Conservation (phyloP, 768 basidiomycete species). For the Albatrellus ellisii region DNA sequence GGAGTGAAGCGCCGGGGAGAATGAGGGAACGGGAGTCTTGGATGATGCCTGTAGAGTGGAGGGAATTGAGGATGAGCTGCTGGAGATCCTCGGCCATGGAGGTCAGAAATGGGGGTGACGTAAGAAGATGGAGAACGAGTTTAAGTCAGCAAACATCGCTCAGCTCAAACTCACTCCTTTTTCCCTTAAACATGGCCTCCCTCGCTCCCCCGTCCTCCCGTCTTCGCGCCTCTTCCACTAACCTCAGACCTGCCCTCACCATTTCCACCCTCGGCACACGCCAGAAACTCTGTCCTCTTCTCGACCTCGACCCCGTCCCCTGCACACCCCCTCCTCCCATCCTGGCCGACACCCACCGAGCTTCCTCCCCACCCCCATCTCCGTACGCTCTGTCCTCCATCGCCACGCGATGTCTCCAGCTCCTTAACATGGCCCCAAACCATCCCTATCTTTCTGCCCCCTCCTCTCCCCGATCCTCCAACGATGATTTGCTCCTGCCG, state of each 20-base stretch:
- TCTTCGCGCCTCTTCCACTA: slow-evolving; percentile 47
- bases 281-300: slow-evolving; percentile 18
- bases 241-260: slow-evolving; percentile 38
- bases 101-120: neutral
- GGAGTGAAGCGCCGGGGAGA: slow-evolving; percentile 46
- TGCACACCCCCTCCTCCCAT: slow-evolving; percentile 14
- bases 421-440: slow-evolving; percentile 7
- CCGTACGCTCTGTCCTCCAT: slow-evolving; percentile 12
- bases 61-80: slow-evolving; percentile 61
- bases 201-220: slow-evolving; percentile 28
- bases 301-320: slow-evolving; percentile 15
- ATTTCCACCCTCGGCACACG: slow-evolving; percentile 38
- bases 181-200: slow-evolving; percentile 14
- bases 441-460: slow-evolving; percentile 5
- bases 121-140: neutral
- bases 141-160: neutral
- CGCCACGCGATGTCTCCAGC: slow-evolving; percentile 6
- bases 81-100: slow-evolving; percentile 71
- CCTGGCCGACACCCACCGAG: slow-evolving; percentile 9
- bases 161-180: neutral
- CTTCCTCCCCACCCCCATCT: slow-evolving; percentile 6
- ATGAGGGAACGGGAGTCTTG: slow-evolving; percentile 56
- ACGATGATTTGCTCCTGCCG: slow-evolving; percentile 12
- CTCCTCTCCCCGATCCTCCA: slow-evolving; percentile 31
- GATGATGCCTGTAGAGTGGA: slow-evolving; percentile 43